Base-by-base conservation (phyloP, 208 protist species). In the Crithidia bombi region DNA sequence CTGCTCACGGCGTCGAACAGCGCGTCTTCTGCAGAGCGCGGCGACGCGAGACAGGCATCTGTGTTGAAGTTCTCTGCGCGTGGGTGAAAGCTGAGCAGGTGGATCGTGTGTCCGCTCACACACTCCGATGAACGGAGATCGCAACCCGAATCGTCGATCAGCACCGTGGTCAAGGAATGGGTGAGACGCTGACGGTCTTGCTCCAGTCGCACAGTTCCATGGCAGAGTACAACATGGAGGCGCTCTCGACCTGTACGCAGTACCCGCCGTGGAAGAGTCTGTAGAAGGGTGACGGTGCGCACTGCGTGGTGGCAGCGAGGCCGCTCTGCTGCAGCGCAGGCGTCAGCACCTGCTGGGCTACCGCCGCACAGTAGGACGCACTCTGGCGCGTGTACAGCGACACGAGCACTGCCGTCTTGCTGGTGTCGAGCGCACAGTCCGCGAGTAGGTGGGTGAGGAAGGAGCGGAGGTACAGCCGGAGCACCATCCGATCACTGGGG, bases 371-470 rank as follows among this genome's bases (percentile, higher is more conserved):
- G 62, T 87, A 91, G 21, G 65, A 61, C 4, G 36, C 41, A 12
- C 69, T 69, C 55, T 85, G 78, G 1, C 73, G 78, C 14, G 85
- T 91, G 56, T 82, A 87, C 7, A 91, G 50, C 0, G 79, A 81
- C 0, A 82, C 59, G 11, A 56, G 44, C 52, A 86, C 73, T 7
- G 19, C 2, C 12, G 75, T 65, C 17, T 56, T 56, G n/a, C 36
- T 39, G 14, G 82, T 84, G 65, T 71, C 71, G 9, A 87, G 58
- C 21, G 19, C 52, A 28, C 52, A 61, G 36, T 75, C n/a, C 25
- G 79, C 14, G 38, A 75, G 35, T 19, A 78, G 4, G 3, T 61
- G 52, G 2, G 47, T 47, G 11, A 88, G 59, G 66, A 87, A 88
- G 19, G 66, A 38, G 0, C 65, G 26, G 21, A 86, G 58, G 50